Conservation (phyloP, 768 basidiomycete genomes). For the Boletus vermiculosoides region DNA sequence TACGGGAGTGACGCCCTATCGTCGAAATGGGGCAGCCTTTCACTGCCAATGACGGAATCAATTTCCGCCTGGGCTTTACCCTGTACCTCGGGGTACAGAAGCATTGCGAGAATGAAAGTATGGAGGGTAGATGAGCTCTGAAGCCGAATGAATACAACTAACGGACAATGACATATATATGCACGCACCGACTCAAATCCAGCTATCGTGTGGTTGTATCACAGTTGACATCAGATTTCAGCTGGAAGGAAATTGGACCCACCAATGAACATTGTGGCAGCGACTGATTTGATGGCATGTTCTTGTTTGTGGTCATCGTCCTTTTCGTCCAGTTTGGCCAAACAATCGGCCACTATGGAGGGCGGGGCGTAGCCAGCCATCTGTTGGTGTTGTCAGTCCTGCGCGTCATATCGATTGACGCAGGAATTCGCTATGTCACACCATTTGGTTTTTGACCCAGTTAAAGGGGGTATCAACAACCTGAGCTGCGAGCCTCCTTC, state of each 20-base stretch:
- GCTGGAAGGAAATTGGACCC: neutral
- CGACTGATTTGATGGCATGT: conserved; percentile 26
- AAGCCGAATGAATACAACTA: neutral
- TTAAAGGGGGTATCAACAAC: conserved; percentile 26
- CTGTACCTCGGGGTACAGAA: conserved; percentile 29
- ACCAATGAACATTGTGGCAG: conserved; percentile 29
- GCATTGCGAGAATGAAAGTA: conserved; percentile 29
- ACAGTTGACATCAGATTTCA: neutral
- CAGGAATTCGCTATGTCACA: neutral
- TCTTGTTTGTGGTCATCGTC: conserved; percentile 18
- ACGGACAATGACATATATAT: neutral
- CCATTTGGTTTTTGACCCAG: conserved; percentile 26
- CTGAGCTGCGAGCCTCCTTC: conserved; percentile 13
- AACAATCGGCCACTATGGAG: conserved; percentile 28
- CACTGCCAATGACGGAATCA: conserved; percentile 25
- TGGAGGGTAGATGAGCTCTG: conserved; percentile 28
- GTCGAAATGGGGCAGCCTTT: conserved; percentile 26
- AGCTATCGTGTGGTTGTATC: conserved; percentile 7
- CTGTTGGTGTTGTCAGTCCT: neutral
- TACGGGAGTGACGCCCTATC: conserved; percentile 38
- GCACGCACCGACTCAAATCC: conserved; percentile 26
- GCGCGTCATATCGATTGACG: too few species aligned
- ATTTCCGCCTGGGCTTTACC: conserved; percentile 26
- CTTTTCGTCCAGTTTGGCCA: conserved; percentile 18
- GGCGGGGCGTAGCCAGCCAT: conserved; percentile 15